Base-by-base conservation (phyloP, 1,284 basidiomycete species). In the Cutaneotrichosporon sp. region DNA sequence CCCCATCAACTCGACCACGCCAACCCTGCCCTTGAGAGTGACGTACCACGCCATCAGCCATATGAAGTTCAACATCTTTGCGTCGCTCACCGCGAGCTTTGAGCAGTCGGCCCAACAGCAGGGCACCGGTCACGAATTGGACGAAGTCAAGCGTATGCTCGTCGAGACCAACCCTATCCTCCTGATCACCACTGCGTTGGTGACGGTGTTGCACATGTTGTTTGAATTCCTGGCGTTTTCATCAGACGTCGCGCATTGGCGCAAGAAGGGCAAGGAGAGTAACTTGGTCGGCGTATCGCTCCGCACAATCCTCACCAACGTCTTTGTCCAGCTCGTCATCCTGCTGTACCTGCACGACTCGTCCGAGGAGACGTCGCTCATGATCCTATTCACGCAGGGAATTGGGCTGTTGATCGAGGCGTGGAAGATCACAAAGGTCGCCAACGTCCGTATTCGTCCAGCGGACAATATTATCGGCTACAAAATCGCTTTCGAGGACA, bases 161-260 rank as follows among this genome's bases (percentile, higher is more conserved):
- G 83, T 88, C n/a, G 92, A 97, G 82, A 97, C 95, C 2, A 95
- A 91, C 76, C 91, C 94, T 14, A 93, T 89, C 84, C 89, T 97
- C 81, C 84, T 98, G 56, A 89, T 84, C 30, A 81, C 79, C 4
- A 82, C 92, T 1, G 90, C 81, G 9, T 63, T 91, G 34, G 95
- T 98, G 71, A 90, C 90, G 70, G 70, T 97, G 30, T 79, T 98
- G 67, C 96, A 99, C 81, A 87, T 88, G 67, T 77, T 98, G 38
- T 96, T 96, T 78, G 92, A 97, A 82, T 91, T 97, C 86, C 83
- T 97, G 55, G 94, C 94, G 2, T 97, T 97, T 85, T 92, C 90
- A 75, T 90, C 87, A 38, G 95, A 98, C 74, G 92, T 99, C 55
- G 86, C 88, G 38, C 95, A 98, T 80, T 98, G 95, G 95, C 85